These are phyloP conservation scores for Conringia planisiliqua DNA, from an alignment of 345 rosid species.

Conservation along the genomic window DNA sequence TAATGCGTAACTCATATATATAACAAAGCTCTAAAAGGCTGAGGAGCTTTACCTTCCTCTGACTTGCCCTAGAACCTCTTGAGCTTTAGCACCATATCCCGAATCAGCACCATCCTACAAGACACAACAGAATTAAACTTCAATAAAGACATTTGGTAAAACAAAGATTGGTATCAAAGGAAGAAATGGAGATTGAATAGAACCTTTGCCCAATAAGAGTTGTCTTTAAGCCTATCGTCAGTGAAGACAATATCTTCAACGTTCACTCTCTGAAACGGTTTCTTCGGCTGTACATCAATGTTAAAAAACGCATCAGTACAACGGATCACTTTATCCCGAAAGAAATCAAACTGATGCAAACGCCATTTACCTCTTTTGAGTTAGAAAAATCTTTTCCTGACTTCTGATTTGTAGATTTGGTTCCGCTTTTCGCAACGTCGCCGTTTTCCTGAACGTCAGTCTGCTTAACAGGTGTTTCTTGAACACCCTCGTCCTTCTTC, in stretches of 20 bases:
- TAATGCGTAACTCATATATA: not conserved
- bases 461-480: slow-evolving; percentile 37
- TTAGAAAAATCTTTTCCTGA: slow-evolving; percentile 44
- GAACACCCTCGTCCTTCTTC: slow-evolving; percentile 40
- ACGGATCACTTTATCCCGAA: not conserved
- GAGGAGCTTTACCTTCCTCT: slow-evolving; percentile 68
- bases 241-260: slow-evolving; percentile 63
- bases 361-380: slow-evolving; percentile 53
- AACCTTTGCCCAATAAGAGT: slow-evolving; percentile 97
- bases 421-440: slow-evolving; percentile 34
- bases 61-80: slow-evolving; percentile 91
- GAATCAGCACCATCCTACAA: slow-evolving; percentile 69
- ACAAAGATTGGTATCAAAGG: not conserved
- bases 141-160: not conserved
- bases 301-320: slow-evolving; percentile 5
- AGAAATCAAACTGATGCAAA: not conserved
- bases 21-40: not conserved
- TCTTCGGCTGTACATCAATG: slow-evolving; percentile 49
- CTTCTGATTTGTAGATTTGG: slow-evolving; percentile 38
- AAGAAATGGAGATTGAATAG: not conserved
- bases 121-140: slow-evolving; percentile 1
- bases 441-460: slow-evolving; percentile 36
- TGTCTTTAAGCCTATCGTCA: slow-evolving; percentile 77
- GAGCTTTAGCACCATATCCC: slow-evolving; percentile 97
- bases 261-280: slow-evolving; percentile 81